Evolutionary conservation across 1,284 basidiomycete genomes (phyloP).

Genomic region (Coriolopsis trogii): DNA sequence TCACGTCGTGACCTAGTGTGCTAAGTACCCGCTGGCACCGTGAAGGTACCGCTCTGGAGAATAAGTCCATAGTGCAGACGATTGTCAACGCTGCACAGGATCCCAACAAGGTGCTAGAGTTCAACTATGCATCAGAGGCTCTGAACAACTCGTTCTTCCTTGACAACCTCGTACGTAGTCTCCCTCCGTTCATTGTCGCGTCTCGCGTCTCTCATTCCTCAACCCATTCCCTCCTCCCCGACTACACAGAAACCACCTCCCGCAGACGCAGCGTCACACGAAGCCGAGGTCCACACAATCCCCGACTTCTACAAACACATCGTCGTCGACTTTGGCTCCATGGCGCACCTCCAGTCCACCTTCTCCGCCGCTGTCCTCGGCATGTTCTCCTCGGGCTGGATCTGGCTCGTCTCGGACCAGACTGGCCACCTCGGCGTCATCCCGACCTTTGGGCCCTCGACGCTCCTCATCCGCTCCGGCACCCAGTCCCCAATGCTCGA

Average conservation of each 20-base stretch:
- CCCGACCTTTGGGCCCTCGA: slow-evolving; percentile 90
- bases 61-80: slow-evolving; percentile 71
- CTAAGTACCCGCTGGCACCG: slow-evolving; percentile 18
- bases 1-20: background rate
- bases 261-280: slow-evolving; percentile 39
- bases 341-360: slow-evolving; percentile 74
- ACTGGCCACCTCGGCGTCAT: slow-evolving; percentile 69
- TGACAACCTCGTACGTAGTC: slow-evolving; percentile 74
- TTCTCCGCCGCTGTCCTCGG: slow-evolving; percentile 80
- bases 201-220: background rate
- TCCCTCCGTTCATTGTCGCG: too few relatives aligned
- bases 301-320: slow-evolving; percentile 45
- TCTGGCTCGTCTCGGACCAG: slow-evolving; percentile 84
- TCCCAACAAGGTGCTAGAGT: slow-evolving; percentile 70
- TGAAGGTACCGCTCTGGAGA: slow-evolving; percentile 37
- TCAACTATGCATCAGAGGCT: slow-evolving; percentile 92
- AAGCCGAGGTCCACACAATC: slow-evolving; percentile 42
- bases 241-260: slow-evolving; percentile 53
- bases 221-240: slow-evolving; percentile 7
- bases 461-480: slow-evolving; percentile 77
- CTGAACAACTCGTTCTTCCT: slow-evolving; percentile 98
- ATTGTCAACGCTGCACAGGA: slow-evolving; percentile 72
- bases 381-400: slow-evolving; percentile 83
- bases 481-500: slow-evolving; percentile 11
- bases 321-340: slow-evolving; percentile 57